These are phyloP conservation scores for Fusarium phyllophilum DNA, from an alignment of 2,329 filamentous ascomycete genomes.

Conservation along the genomic window DNA sequence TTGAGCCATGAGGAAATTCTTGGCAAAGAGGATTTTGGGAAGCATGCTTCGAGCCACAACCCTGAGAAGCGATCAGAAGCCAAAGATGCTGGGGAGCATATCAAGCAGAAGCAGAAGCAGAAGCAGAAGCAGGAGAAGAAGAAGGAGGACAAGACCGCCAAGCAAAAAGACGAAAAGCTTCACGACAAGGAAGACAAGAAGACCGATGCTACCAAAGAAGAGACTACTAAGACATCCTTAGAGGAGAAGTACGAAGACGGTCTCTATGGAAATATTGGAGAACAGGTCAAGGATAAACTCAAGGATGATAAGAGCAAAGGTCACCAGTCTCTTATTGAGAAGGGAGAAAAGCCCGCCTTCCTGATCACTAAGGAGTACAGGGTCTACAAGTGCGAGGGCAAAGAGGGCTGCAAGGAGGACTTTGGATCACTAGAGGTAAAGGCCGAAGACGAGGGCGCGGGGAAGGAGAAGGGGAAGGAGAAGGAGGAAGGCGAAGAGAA, in stretches of 20 bases:
- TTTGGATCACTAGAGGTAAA: not conserved
- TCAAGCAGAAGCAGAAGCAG: not conserved
- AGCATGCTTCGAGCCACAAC: not conserved
- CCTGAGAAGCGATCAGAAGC: not conserved
- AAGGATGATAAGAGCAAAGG: not conserved
- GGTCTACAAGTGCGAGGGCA: not conserved
- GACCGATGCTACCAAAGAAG: not conserved
- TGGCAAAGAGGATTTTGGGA: not conserved
- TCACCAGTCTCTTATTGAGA: no score
- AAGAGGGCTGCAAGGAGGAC: not conserved
- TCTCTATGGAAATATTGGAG: slow-evolving; percentile 5
- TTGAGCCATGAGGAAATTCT: not conserved
- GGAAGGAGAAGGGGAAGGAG: not conserved
- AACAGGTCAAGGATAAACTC: not conserved
- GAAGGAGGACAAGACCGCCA: not conserved
- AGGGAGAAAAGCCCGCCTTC: not conserved
- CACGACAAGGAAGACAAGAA: not conserved
- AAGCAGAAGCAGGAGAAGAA: not conserved
- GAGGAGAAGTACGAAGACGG: slow-evolving; percentile 7
- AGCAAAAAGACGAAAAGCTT: not conserved
- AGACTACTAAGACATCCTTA: not conserved
- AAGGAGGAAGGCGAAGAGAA: not conserved
- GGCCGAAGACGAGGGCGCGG: not conserved
- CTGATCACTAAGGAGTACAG: not conserved
- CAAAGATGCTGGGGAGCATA: not conserved